These are phyloP conservation scores for Aphanomyces astaci DNA, from an alignment of 352 stramenopile genomes.

Conservation along the genomic window DNA sequence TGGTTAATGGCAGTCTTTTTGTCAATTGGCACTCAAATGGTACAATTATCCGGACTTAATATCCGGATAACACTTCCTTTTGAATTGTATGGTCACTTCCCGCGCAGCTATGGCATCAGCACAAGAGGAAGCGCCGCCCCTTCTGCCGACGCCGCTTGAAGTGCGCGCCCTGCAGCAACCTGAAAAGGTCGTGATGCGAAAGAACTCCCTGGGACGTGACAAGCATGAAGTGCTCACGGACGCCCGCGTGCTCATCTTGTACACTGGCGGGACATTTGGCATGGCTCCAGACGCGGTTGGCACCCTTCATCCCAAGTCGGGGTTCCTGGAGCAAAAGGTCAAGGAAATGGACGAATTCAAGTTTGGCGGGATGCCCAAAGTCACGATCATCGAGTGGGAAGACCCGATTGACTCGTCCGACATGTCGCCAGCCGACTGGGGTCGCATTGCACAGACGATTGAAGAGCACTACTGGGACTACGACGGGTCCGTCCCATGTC, in stretches of 20 bases:
- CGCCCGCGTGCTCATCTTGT: constrained; percentile 76
- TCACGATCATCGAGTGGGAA: constrained; percentile 67
- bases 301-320: constrained; percentile 73
- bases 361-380: constrained; percentile 69
- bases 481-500: constrained; percentile 42
- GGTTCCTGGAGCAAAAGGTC: constrained; percentile 85
- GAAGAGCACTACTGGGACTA: constrained; percentile 93
- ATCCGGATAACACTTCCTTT: no score
- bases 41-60: no score
- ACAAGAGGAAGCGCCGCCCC: not conserved
- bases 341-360: constrained; percentile 80
- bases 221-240: constrained; percentile 27
- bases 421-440: constrained; percentile 88
- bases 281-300: constrained; percentile 75
- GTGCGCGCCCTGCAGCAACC: not conserved
- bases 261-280: constrained; percentile 88
- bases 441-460: constrained; percentile 88
- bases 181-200: not conserved
- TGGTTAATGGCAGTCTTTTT: no score
- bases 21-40: no score
- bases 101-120: not conserved
- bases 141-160: not conserved
- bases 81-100: no score
- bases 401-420: constrained; percentile 88
- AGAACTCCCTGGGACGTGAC: not conserved